A percentile compares a stretch with the other conserved stretches of the same genome.
Conservation (phyloP, 495 filamentous ascomycete genomes). For the Jackrogersella minutella region DNA sequence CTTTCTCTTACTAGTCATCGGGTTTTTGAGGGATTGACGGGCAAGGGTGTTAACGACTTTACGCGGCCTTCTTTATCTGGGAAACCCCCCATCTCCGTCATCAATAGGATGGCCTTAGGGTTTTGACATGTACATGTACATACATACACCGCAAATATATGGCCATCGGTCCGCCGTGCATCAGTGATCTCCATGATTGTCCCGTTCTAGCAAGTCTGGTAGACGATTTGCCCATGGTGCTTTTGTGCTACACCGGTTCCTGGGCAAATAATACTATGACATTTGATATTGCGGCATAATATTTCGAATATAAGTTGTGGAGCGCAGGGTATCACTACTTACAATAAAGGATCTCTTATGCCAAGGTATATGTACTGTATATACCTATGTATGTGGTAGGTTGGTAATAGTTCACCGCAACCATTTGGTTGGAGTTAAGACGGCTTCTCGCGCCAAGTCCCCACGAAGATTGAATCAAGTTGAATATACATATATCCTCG, state of each 20-base stretch:
- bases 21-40: constrained; percentile 30
- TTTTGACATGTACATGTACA: constrained; percentile 6
- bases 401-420: constrained; percentile 1
- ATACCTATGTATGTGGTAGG: too few species aligned
- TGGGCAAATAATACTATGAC: neutral
- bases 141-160: constrained; percentile 3
- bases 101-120: constrained; percentile 8
- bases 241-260: constrained; percentile 2
- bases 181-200: constrained; percentile 21
- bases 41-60: constrained; percentile 25
- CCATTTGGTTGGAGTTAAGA: constrained; percentile 17
- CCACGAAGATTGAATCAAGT: neutral
- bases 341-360: neutral
- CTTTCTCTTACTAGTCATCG: constrained; percentile 12
- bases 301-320: constrained; percentile 4
- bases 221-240: neutral
- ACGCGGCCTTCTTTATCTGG: constrained; percentile 35
- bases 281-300: constrained; percentile 15
- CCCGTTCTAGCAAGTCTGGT: constrained; percentile 29
- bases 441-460: constrained; percentile 5
- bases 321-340: constrained; percentile 8
- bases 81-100: constrained; percentile 9
- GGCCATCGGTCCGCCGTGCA: constrained; percentile 19
- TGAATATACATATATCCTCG: neutral
- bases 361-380: neutral